Evolutionary conservation across 768 basidiomycete species (phyloP), one percentile per base, ranked within the genome.

Genomic region (Leccinum subtestaceum): DNA sequence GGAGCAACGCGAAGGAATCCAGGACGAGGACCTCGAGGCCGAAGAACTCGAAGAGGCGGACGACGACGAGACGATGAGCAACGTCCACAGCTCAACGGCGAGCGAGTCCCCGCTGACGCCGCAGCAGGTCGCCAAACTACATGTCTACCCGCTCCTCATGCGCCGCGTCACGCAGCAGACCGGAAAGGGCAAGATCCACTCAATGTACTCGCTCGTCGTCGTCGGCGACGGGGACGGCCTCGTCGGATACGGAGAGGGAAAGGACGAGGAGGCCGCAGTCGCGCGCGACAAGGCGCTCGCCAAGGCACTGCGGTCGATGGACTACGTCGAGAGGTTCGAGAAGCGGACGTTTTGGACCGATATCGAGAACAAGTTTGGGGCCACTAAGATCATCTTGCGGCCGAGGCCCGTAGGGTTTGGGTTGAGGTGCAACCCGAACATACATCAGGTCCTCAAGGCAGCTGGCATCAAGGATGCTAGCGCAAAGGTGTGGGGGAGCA

Each of bases 391-490:
- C 62, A 81, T 91, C 63, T 74, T 98, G 67, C 83, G 96, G 25
- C 91, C 89, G 0, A 80, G 89, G 32, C 88, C 90, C 7, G 84
- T 92, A 70, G 97, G 97, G 2, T 98, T 98, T 71, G 97, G 97
- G 7, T 77, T 99, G 57, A 81, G 87, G 58, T 93, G 91, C 70
- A 93, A 95, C 67, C 95, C 93, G 1, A 84, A 87, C 67, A 76
- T 99, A 55, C 95, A 99, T 73, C 84, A 88, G 67, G 82, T 99
- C 45, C 81, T 95, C 67, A 91, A 92, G 64, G 94, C 95, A 0
- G 95, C 95, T 1, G 97, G 96, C 11, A 91, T 99, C 76, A 90
- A 93, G 72, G 96, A 99, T 75, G 81, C 91, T 46, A 94, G 91
- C 64, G 96, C 92, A 31, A 98, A 97, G 75, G 91, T 98, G 19